Conservation (phyloP, 768 basidiomycete species). For the Trametes sanguinea region DNA sequence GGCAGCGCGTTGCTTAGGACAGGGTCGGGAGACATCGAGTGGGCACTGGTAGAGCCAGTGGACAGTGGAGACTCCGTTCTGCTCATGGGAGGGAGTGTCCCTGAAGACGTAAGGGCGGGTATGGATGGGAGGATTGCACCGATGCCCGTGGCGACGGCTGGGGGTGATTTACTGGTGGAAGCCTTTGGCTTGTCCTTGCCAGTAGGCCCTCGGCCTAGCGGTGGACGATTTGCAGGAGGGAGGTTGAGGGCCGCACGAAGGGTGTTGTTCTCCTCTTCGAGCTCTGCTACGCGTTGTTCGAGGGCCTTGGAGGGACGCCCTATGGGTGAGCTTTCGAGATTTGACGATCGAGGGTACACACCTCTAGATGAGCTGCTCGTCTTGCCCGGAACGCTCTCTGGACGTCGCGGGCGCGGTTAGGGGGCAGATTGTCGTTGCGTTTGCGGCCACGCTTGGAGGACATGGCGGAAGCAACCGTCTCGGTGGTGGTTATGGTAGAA, state of each 20-base stretch:
- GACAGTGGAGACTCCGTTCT: constrained; percentile 38
- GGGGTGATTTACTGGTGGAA: constrained; percentile 13
- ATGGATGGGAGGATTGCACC: constrained; percentile 14
- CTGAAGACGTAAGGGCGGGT: constrained; percentile 24
- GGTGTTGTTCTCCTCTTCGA: constrained; percentile 81
- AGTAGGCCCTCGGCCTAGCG: constrained; percentile 83
- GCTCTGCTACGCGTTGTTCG: constrained; percentile 76
- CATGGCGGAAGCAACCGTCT: constrained; percentile 43
- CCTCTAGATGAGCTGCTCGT: constrained; percentile 84
- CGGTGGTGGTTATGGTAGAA: neutral
- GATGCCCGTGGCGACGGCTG: constrained; percentile 1
- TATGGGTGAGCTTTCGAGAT: constrained; percentile 24
- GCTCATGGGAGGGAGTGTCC: constrained; percentile 22
- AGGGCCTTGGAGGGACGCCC: constrained; percentile 55
- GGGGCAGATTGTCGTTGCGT: constrained; percentile 77
- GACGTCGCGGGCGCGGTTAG: constrained; percentile 83
- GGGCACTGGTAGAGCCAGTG: constrained; percentile 54
- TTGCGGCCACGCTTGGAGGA: constrained; percentile 89
- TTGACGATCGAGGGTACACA: constrained; percentile 35
- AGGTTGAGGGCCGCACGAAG: constrained; percentile 73
- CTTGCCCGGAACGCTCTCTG: constrained; percentile 89
- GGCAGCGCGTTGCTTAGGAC: constrained; percentile 35
- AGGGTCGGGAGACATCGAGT: constrained; percentile 61
- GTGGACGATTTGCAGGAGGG: constrained; percentile 69
- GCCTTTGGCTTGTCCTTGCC: constrained; percentile 77